Base-by-base conservation (phyloP, 257 asterid species). In the Echium plantagineum region DNA sequence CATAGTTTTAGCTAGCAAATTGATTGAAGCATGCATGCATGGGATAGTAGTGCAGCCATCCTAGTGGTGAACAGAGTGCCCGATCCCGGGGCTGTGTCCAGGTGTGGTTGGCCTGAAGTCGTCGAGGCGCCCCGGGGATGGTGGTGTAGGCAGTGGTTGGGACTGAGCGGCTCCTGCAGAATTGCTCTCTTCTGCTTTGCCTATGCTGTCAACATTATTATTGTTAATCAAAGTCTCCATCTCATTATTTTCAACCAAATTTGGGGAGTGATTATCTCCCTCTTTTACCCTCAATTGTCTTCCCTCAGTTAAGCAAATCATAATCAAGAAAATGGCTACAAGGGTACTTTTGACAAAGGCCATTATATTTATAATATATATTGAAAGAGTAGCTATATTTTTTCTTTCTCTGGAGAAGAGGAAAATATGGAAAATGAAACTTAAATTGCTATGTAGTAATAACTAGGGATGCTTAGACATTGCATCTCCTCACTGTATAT, bases 41-140 rank as follows among this genome's bases (percentile, higher is more conserved):
- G 22, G 26, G 20, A 53, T 28, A n/a, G n/a, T n/a, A n/a, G n/a
- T n/a, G 20, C 67, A 57, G 6, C 48, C 61, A 60, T 52, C 49
- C 68, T 56, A 73, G 58, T 65, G 64, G 52, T 55, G 63, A 10
- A 64, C 49, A 55, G 70, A 65, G 67, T 84, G 81, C 6, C 93
- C 88, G 52, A 81, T 81, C 30, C 86, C 87, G 5, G 86, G 93
- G 68, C 93, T 81, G 65, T 63, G 85, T 22, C 88, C 93, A 3
- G 88, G 93, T 47, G 72, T 56, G 0, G 86, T 84, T 15, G 88
- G 93, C 12, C 88, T 67, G 64, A 78, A 81, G 78, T 69, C 77
- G 20, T 77, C 80, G 55, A 66, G 85, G 62, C 67, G 86, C 16
- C 86, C 89, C 8, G 90, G 61, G 20, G 76, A 63, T 57, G 59